Evolutionary conservation across 2,329 filamentous ascomycete species (phyloP).

Genomic region (Pyricularia grisea): DNA sequence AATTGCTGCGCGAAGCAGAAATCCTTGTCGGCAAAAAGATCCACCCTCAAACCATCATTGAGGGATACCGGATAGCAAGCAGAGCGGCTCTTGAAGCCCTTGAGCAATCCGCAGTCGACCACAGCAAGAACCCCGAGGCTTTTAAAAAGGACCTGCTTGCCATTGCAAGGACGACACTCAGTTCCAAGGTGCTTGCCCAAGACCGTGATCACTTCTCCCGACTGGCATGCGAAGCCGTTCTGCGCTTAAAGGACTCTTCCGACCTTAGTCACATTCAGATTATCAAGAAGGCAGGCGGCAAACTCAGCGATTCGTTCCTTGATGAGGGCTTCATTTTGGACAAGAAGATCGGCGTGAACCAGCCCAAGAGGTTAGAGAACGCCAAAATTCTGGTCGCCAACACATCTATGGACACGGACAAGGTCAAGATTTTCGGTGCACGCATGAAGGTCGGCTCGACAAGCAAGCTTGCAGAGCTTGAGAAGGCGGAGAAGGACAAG

Average conservation of each 20-base stretch:
- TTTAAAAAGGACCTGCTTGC: constrained; percentile 85
- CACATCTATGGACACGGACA: constrained; percentile 98
- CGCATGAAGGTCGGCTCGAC: constrained; percentile 95
- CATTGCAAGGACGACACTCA: constrained; percentile 90
- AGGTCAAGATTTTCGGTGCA: constrained; percentile 98
- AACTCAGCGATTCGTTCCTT: constrained; percentile 93
- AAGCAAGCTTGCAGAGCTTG: constrained; percentile 92
- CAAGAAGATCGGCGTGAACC: constrained; percentile 98
- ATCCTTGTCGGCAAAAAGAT: constrained; percentile 98
- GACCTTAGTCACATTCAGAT: constrained; percentile 98
- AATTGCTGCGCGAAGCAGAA: constrained; percentile 91
- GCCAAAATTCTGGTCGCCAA: constrained; percentile 97
- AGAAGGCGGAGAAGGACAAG: constrained; percentile 97
- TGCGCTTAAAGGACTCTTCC: constrained; percentile 80
- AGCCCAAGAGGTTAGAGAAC: constrained; percentile 94
- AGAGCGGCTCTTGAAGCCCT: constrained; percentile 77
- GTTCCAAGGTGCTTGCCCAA: constrained; percentile 93
- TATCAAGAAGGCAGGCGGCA: constrained; percentile 98
- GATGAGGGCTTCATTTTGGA: constrained; percentile 98
- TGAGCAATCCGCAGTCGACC: constrained; percentile 77
- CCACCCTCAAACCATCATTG: constrained; percentile 98
- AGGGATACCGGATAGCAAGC: constrained; percentile 96
- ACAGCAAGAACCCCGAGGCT: constrained; percentile 71
- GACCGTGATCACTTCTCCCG: constrained; percentile 86
- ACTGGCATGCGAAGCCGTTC: constrained; percentile 82